Evolutionary conservation across 1,284 basidiomycete genomes (phyloP), one percentile per base, ranked within the genome.

Genomic region (Mycena citricolor): DNA sequence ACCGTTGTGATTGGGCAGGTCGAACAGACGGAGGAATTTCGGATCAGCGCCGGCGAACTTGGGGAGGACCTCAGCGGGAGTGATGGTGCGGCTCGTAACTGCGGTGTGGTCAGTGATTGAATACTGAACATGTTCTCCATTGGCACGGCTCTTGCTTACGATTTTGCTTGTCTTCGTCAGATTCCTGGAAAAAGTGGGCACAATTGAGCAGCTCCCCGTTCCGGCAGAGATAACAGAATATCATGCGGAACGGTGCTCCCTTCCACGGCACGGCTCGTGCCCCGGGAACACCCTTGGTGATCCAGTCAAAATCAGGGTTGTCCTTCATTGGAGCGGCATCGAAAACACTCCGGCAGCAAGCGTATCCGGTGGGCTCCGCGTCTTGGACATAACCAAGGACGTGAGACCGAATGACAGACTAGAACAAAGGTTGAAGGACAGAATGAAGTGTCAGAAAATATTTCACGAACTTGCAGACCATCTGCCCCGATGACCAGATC

Each of bases 401-500:
- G 13, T 16, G 22, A 10, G 32, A 37, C n/a, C 49, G 49, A 5
- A 47, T 39, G 8, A 20, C 30, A 5, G 49, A 51, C 49, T 51
- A 30, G n/a, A 29, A 24, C 14, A n/a, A 5, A 25, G 8, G 23
- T 2, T 2, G 12, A 13, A 11, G 7, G 8, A 17, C 25, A 13
- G n/a, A 21, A 22, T n/a, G 20, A 4, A 4, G 24, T 20, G 17
- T 20, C 8, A 13, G 5, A 12, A 5, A n/a, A 26, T 14, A 20
- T 3, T 12, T 8, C 11, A 14, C 20, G 16, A 25, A 48, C 46
- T 28, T 48, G 42, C 19, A 52, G 7, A 14, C 50, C 50, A 29
- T 52, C 50, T 6, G 50, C 50, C 4, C 45, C 46, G n/a, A 52
- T 30, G n/a, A 52, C 32, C 17, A 47, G 26, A 30, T 52, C 50